phyloP scores from a whole-genome alignment of 176 grass and related monocot genomes.

The Oryza longistaminata region DNA sequence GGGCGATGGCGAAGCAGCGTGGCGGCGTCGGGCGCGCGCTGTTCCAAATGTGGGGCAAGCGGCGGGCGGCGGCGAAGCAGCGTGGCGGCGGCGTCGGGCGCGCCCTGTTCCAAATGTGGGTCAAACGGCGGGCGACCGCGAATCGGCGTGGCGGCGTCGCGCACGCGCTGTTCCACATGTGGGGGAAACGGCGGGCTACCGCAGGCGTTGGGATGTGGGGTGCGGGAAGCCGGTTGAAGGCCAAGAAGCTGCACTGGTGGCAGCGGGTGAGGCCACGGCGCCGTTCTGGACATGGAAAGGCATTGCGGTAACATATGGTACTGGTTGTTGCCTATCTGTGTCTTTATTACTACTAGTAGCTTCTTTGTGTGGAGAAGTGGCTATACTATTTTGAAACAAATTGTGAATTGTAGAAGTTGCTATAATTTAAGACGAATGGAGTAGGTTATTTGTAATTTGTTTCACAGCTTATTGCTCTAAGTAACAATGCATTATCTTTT shows the following conservation, averaged over 20 bases:
- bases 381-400: too few species aligned
- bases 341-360: too few species aligned
- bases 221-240: slow-evolving; percentile 6
- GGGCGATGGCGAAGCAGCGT: neutral
- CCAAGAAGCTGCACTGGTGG: slow-evolving; percentile 66
- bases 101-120: slow-evolving; percentile 33
- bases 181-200: slow-evolving; percentile 18
- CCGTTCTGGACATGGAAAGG: slow-evolving; percentile 21
- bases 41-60: slow-evolving; percentile 23
- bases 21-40: slow-evolving; percentile 13
- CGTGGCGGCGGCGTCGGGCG: neutral
- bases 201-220: neutral
- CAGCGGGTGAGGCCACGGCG: slow-evolving; percentile 34
- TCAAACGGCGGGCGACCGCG: slow-evolving; percentile 13
- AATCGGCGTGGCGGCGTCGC: neutral
- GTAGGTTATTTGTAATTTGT: neutral
- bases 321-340: neutral
- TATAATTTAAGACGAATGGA: too few species aligned
- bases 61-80: slow-evolving; percentile 2
- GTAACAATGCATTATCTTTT: too few species aligned
- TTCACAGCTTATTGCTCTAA: too few species aligned
- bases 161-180: slow-evolving; percentile 33
- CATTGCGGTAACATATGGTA: neutral
- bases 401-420: too few species aligned
- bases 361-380: too few species aligned